A percentile compares a stretch with the other conserved stretches of the same genome.
Evolutionary conservation across 2,329 filamentous ascomycete species (phyloP).

Genomic region (Xylariaceae sp.): DNA sequence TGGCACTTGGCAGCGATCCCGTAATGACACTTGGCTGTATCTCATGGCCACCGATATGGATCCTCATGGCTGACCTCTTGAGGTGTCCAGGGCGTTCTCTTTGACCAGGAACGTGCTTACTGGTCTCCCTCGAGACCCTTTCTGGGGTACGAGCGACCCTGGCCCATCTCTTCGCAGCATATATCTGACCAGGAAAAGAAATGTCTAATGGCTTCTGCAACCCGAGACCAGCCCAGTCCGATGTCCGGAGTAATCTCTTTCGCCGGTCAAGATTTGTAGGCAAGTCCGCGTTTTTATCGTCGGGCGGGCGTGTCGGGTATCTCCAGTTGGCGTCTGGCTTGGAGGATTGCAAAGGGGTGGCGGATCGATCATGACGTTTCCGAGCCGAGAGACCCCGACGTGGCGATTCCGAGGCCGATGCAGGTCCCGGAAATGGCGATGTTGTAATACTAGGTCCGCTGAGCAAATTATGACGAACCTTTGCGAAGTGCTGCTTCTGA

Average conservation of each 20-base stretch:
- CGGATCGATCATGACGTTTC: conserved; percentile 9
- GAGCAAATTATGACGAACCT: conserved; percentile 33
- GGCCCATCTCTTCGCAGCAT: conserved; percentile 23
- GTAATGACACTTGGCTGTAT: conserved; percentile 23
- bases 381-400: conserved; percentile 2
- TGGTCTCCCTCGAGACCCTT: conserved; percentile 8
- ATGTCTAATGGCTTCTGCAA: conserved; percentile 33
- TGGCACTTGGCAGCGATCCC: conserved; percentile 16
- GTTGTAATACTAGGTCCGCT: conserved; percentile 26
- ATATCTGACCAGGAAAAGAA: conserved; percentile 24
- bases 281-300: background rate
- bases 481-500: conserved; percentile 46
- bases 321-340: conserved; percentile 15
- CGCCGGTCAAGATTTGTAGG: conserved; percentile 25
- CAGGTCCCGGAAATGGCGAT: conserved; percentile 27
- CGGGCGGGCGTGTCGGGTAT: conserved; percentile 1
- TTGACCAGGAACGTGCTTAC: background rate
- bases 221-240: conserved; percentile 33
- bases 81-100: background rate
- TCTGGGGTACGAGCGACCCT: conserved; percentile 12
- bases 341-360: conserved; percentile 17
- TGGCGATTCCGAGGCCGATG: conserved; percentile 2
- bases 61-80: conserved; percentile 21
- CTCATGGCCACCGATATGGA: conserved; percentile 35
- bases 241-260: conserved; percentile 28